Base-by-base conservation (phyloP, 495 filamentous ascomycete genomes). In the Paragyromitra xinjiangensis region DNA sequence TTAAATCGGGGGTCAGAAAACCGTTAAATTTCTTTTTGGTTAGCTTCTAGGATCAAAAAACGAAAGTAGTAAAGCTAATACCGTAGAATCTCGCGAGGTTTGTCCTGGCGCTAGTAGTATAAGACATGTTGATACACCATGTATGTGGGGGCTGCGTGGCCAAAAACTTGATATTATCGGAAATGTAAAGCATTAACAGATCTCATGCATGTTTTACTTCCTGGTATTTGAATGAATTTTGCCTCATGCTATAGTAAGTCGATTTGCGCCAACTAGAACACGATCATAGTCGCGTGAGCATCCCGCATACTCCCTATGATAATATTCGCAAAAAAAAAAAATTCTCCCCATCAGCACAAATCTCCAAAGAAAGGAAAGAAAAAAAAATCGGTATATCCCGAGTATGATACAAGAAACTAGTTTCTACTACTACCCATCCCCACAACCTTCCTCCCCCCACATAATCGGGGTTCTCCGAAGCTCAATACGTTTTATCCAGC, bases 331-430 rank as follows among this genome's bases (percentile, higher is more conserved):
- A 40, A 12, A 62, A 69, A 42, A 16, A 6, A 11, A 59, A 39
- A 71, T 50, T 14, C 68, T 39, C 29, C 62, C 29, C 26, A 71
- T 40, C 39, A 71, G 45, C 45, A 37, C 29, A 59, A 71, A 40
- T 34, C 55, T 75, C 58, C 55, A 64, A 58, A 64, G 37, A 50
- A 50, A 55, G 39, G 61, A 34, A 61, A 37, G 12, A 63, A 24
- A 62, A 69, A 66, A 65, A 26, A 65, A 29, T 37, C 24, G 34
- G 39, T 12, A 65, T 51, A 29, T 73, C 40, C 53, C 50, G 62
- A 65, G 19, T 65, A 77, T 77, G 51, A 73, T 73, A 77, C 74
- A 77, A 64, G 53, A 77, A 65, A 29, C 61, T 39, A 45, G 42
- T 45, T 34, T 16, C 34, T 65, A 56, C 68, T 42, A 34, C 29